Base-by-base conservation (phyloP, 1,139 yeast species). In the Suhomyces yuchorum region DNA sequence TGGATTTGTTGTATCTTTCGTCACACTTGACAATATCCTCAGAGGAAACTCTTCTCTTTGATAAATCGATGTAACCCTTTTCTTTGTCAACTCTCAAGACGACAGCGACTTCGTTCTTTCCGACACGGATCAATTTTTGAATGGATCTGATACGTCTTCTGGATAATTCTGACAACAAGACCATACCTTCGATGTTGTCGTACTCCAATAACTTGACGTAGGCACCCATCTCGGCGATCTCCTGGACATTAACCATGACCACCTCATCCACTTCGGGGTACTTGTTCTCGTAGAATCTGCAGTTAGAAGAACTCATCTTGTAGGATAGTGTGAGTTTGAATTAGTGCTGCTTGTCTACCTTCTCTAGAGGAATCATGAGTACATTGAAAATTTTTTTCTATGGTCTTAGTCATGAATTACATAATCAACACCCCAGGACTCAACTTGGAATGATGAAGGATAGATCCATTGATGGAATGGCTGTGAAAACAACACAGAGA, bases 171-270 rank as follows among this genome's bases (percentile, higher is more conserved):
- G 97, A 88, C 62, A 93, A 81, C 59, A 93, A 79, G 52, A 93
- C 96, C 99, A 93, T 93, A 63, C 99, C 99, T 74, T 93, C 99
- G 63, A 93, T 92, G 68, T 92, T 95, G 74, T 93, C 98, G 68
- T 95, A 93, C 72, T 93, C 99, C 57, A 93, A 80, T 57, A 93
- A 80, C 70, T 91, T 92, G 57, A 93, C 99, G 66, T 91, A 91
- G 15, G 97, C 97, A 50, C 97, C 97, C 97, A 91, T 91, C 70
- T 91, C 97, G 59, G 97, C 97, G 61, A 91, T 91, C 69, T 91
- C 97, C 77, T 90, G 96, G 63, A 93, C 99, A 71, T 93, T 93
- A 66, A 93, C 99, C 93, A 93, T 92, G 56, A 93, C 98, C 59
- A 93, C 96, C 69, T 95, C 99, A 61, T 93, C 99, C 64, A 95